phyloP scores from a whole-genome alignment of 2,329 filamentous ascomycete genomes.

The Xylariales sp. region DNA sequence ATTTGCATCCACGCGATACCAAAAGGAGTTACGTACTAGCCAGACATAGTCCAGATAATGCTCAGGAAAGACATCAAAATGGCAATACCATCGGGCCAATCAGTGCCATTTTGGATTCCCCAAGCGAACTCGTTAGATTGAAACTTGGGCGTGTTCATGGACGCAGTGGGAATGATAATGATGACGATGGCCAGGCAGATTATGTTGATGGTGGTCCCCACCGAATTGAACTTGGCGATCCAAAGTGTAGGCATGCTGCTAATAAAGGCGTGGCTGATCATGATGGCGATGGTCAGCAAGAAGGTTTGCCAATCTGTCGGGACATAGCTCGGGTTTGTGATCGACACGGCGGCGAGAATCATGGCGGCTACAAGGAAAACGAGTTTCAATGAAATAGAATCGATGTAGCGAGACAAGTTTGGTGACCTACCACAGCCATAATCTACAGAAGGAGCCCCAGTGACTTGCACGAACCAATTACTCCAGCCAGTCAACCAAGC shows the following conservation, averaged over 20 bases:
- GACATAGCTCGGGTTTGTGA: slow-evolving; percentile 60
- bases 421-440: too few species aligned
- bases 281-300: slow-evolving; percentile 61
- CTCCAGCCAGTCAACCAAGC: slow-evolving; percentile 28
- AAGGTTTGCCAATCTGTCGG: slow-evolving; percentile 65
- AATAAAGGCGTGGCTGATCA: slow-evolving; percentile 63
- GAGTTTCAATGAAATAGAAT: too few species aligned
- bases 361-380: slow-evolving; percentile 59
- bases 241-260: slow-evolving; percentile 68
- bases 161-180: slow-evolving; percentile 61
- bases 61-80: slow-evolving; percentile 63
- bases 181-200: slow-evolving; percentile 61
- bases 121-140: slow-evolving; percentile 51
- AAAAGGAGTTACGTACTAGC: slow-evolving; percentile 48
- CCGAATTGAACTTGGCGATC: slow-evolving; percentile 67
- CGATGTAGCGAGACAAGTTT: too few species aligned
- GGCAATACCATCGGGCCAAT: slow-evolving; percentile 62
- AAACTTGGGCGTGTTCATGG: slow-evolving; percentile 46
- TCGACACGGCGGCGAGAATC: slow-evolving; percentile 68
- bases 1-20: too few species aligned
- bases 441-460: slow-evolving; percentile 25
- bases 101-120: slow-evolving; percentile 60
- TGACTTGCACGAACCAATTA: slow-evolving; percentile 28
- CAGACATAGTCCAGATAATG: slow-evolving; percentile 29
- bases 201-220: slow-evolving; percentile 68